Conservation (phyloP, 2,329 filamentous ascomycete species). For the Fusarium sambucinum region DNA sequence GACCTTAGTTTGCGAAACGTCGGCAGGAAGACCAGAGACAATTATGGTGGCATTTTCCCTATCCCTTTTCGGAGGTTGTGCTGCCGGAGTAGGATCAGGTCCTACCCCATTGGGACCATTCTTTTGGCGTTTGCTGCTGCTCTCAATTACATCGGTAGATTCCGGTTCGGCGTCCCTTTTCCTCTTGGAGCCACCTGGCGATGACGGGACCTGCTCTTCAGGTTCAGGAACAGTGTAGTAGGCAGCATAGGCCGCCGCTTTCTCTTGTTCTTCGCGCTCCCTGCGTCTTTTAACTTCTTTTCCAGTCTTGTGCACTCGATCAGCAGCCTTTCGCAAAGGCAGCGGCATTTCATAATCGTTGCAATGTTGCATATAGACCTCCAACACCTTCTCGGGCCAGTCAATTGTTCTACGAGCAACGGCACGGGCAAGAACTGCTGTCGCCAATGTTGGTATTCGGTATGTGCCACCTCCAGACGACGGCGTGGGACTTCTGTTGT, state of each 20-base stretch:
- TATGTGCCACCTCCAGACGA: conserved; percentile 60
- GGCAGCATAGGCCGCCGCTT: conserved; percentile 64
- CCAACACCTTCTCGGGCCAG: conserved; percentile 80
- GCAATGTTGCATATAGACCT: conserved; percentile 82
- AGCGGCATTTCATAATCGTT: conserved; percentile 89
- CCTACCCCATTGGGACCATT: conserved; percentile 54
- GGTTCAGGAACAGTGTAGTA: conserved; percentile 52
- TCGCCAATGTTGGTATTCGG: conserved; percentile 78
- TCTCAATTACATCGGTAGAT: conserved; percentile 57
- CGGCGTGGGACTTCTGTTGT: conserved; percentile 67
- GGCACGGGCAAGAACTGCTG: conserved; percentile 80
- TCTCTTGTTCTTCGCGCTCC: conserved; percentile 72
- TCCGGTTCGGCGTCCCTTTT: conserved; percentile 75
- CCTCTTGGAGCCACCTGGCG: conserved; percentile 70
- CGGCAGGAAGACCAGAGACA: conserved; percentile 79
- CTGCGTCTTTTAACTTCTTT: conserved; percentile 74
- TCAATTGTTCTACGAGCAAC: conserved; percentile 73
- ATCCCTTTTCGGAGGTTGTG: conserved; percentile 75
- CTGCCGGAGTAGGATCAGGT: conserved; percentile 2
- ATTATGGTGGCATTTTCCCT: conserved; percentile 90
- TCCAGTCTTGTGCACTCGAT: conserved; percentile 77
- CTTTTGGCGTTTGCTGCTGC: conserved; percentile 75
- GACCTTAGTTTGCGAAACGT: conserved; percentile 77
- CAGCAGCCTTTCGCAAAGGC: conserved; percentile 78
- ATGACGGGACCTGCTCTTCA: conserved; percentile 49